Conservation (phyloP, 2,329 filamentous ascomycete species). For the Trichoderma sp. region DNA sequence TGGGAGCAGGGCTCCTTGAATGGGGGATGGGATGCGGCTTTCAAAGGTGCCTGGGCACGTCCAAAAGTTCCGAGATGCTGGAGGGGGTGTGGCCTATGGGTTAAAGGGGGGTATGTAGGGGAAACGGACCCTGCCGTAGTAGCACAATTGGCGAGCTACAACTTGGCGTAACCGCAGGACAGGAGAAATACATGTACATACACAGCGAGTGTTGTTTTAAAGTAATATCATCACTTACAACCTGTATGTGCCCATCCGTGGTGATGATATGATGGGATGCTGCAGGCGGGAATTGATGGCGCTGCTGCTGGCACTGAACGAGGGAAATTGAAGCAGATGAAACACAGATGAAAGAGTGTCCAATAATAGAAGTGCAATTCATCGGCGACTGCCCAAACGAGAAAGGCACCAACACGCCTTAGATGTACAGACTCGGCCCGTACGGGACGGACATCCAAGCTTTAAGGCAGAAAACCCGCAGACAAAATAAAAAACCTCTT, state of each 20-base stretch:
- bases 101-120: not conserved
- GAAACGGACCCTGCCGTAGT: not conserved
- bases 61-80: slow-evolving; percentile 27
- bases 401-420: not conserved
- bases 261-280: not conserved
- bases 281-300: not conserved
- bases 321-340: not conserved
- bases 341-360: not conserved
- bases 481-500: not conserved
- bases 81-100: not conserved
- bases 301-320: not conserved
- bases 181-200: not conserved
- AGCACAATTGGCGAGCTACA: not conserved
- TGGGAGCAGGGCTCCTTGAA: slow-evolving; percentile 2
- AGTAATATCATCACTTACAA: not conserved
- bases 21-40: slow-evolving; percentile 13
- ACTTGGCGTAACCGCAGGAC: not conserved
- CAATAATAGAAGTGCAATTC: not conserved
- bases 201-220: not conserved
- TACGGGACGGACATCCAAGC: not conserved
- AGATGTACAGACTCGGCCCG: not conserved
- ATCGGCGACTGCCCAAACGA: not conserved
- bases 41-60: slow-evolving; percentile 25
- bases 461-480: not conserved
- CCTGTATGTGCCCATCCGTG: not conserved